These are phyloP conservation scores for Aegilops speltoides DNA, from an alignment of 176 grass and related monocot genomes.

Conservation along the genomic window DNA sequence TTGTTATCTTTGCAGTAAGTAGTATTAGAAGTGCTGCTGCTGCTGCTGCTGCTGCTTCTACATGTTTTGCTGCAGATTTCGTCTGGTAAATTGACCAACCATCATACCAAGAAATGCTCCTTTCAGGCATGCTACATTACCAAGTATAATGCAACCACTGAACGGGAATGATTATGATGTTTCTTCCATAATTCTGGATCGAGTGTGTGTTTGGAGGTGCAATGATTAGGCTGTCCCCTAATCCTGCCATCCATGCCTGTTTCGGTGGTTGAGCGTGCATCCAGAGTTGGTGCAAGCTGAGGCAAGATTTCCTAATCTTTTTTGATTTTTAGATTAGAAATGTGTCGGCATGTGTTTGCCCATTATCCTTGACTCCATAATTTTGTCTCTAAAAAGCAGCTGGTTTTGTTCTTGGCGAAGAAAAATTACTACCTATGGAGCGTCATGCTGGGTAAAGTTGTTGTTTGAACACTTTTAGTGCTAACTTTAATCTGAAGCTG, in stretches of 20 bases:
- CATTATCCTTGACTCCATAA: not conserved
- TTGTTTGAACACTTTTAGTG: not conserved
- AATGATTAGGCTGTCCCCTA: slow-evolving; percentile 27
- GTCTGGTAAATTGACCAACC: not conserved
- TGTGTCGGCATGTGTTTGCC: not conserved
- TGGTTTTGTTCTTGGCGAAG: not conserved
- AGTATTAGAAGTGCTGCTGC: not conserved
- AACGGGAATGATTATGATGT: not conserved
- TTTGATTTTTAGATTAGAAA: not conserved
- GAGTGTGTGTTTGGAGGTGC: not conserved
- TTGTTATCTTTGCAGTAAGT: not conserved
- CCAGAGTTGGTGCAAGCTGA: not conserved
- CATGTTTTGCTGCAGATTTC: not conserved
- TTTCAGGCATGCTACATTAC: slow-evolving; percentile 22
- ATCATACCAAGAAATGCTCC: not conserved
- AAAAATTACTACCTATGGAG: not conserved
- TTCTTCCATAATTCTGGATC: not conserved
- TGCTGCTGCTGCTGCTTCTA: not conserved
- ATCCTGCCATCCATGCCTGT: slow-evolving; percentile 22
- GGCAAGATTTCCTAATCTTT: not conserved
- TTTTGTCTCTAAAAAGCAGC: not conserved
- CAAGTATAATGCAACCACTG: slow-evolving; percentile 14
- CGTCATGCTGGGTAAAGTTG: not conserved
- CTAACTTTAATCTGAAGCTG: not conserved
- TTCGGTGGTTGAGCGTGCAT: slow-evolving; percentile 30